Evolutionary conservation across 1,284 basidiomycete species (phyloP).

Genomic region (Apiotrichum akiyoshidainum): DNA sequence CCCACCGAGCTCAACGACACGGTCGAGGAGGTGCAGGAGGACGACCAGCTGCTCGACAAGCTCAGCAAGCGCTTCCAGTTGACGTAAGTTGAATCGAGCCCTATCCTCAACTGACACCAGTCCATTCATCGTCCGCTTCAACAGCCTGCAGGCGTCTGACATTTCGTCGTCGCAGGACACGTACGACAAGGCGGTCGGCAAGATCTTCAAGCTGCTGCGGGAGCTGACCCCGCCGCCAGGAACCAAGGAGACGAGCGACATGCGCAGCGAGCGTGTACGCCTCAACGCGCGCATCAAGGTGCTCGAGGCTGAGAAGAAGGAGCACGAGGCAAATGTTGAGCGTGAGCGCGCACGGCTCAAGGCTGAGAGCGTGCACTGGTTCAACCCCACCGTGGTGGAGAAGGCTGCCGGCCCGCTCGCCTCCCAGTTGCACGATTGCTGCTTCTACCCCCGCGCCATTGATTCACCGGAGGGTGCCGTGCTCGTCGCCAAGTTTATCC

Average conservation of each 20-base stretch:
- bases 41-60: constrained; percentile 23
- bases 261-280: constrained; percentile 27
- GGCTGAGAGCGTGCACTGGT: constrained; percentile 91
- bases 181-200: constrained; percentile 50
- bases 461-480: constrained; percentile 95
- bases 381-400: constrained; percentile 56
- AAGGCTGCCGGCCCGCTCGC: constrained; percentile 13
- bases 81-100: constrained; percentile 8
- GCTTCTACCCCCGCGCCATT: constrained; percentile 85
- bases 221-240: constrained; percentile 39
- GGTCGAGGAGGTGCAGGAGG: constrained; percentile 38
- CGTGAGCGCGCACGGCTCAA: constrained; percentile 59
- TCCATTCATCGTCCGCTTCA: constrained; percentile 88
- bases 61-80: constrained; percentile 32
- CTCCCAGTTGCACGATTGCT: constrained; percentile 62
- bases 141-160: constrained; percentile 88
- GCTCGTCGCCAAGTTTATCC: constrained; percentile 87
- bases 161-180: constrained; percentile 61
- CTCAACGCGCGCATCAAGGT: constrained; percentile 30
- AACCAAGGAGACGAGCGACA: background rate
- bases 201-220: constrained; percentile 44
- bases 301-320: constrained; percentile 38
- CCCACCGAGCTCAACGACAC: constrained; percentile 31
- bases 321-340: constrained; percentile 53
- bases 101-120: constrained; percentile 11